Evolutionary conservation across 805 yeast species (phyloP).

Genomic region (Wickerhamomyces hampshirensis): DNA sequence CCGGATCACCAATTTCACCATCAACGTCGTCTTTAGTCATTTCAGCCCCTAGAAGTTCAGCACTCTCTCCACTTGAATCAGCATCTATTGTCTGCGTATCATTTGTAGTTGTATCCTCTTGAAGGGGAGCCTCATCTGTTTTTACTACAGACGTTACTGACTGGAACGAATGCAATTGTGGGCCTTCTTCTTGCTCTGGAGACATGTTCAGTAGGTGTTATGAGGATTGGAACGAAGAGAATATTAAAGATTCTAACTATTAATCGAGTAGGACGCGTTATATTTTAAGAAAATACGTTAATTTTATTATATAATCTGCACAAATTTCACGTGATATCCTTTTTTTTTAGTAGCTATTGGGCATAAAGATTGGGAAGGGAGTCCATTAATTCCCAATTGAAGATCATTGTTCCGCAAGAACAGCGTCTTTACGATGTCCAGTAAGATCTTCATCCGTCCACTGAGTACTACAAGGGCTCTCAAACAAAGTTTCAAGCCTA

Average conservation of each 20-base stretch:
- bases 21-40: constrained; percentile 6
- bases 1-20: constrained; percentile 3
- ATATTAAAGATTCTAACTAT: too few species aligned
- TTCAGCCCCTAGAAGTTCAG: constrained; percentile 8
- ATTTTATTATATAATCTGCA: not conserved
- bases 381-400: too few species aligned
- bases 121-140: constrained; percentile 10
- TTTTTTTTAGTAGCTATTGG: too few species aligned
- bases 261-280: too few species aligned
- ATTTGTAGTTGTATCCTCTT: constrained; percentile 13
- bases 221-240: too few species aligned
- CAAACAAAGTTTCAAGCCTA: constrained; percentile 35
- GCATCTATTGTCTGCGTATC: constrained; percentile 11
- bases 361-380: too few species aligned
- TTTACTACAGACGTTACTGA: constrained; percentile 3
- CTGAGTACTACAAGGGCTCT: constrained; percentile 5
- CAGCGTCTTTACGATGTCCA: too few species aligned
- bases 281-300: too few species aligned
- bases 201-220: not conserved
- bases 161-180: constrained; percentile 20
- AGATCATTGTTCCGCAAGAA: too few species aligned
- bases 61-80: constrained; percentile 6
- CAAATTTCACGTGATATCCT: constrained; percentile 6
- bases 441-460: constrained; percentile 7
- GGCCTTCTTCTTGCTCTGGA: constrained; percentile 11